Evolutionary conservation across 805 yeast genomes (phyloP).

Genomic region (Starmerella kuoi): DNA sequence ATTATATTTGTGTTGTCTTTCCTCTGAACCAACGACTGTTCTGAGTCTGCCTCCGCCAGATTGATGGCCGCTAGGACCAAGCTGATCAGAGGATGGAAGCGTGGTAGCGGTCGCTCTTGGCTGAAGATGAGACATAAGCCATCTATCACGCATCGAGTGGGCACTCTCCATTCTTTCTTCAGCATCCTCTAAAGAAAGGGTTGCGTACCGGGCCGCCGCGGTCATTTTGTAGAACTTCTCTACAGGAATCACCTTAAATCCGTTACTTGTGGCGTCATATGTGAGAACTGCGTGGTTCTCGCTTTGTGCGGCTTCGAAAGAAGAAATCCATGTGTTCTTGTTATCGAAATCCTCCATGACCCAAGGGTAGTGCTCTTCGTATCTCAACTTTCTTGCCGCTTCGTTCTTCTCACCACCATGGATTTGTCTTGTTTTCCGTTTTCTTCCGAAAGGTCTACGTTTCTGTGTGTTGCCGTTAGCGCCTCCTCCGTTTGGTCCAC

Average conservation of each 20-base stretch:
- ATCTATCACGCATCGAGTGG: slow-evolving; percentile 59
- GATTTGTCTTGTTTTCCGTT: slow-evolving; percentile 71
- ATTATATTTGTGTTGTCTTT: slow-evolving; percentile 36
- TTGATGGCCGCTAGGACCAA: neutral
- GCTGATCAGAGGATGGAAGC: neutral
- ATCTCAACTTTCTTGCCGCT: slow-evolving; percentile 67
- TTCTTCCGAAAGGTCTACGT: slow-evolving; percentile 32
- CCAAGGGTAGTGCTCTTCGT: slow-evolving; percentile 97
- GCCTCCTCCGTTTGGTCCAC: slow-evolving; percentile 20
- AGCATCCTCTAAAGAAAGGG: slow-evolving; percentile 90
- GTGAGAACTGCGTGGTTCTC: slow-evolving; percentile 79
- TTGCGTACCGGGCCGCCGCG: slow-evolving; percentile 84
- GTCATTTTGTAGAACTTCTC: slow-evolving; percentile 90
- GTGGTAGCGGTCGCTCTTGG: slow-evolving; percentile 6
- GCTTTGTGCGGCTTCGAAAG: slow-evolving; percentile 81
- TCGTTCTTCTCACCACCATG: slow-evolving; percentile 77
- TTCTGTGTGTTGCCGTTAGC: neutral
- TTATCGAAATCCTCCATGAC: slow-evolving; percentile 95
- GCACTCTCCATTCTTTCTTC: slow-evolving; percentile 85
- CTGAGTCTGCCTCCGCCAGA: slow-evolving; percentile 14
- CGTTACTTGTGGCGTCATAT: slow-evolving; percentile 53
- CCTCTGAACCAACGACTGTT: slow-evolving; percentile 33
- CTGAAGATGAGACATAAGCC: slow-evolving; percentile 74
- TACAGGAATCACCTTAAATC: slow-evolving; percentile 88
- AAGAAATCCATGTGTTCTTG: slow-evolving; percentile 86